A percentile compares a stretch with the other conserved stretches of the same genome.
Conservation (phyloP, 1,284 basidiomycete species). For the Amylostereum chailletii region DNA sequence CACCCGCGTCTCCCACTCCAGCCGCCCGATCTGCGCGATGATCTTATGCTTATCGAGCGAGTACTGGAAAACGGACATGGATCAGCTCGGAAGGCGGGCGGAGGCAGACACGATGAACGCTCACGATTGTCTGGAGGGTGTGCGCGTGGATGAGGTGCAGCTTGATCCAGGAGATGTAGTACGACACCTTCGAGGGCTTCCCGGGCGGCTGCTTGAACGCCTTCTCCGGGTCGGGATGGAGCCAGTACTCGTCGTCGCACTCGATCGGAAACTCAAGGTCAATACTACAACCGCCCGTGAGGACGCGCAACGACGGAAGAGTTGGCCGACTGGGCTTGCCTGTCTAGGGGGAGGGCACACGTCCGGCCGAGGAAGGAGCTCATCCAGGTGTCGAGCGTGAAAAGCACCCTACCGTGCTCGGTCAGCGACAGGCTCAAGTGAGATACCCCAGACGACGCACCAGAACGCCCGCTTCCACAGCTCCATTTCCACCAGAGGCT, state of each 20-base stretch:
- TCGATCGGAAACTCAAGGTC: slow-evolving; percentile 72
- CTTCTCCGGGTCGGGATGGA: slow-evolving; percentile 34
- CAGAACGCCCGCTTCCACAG: slow-evolving; percentile 64
- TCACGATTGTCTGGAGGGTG: slow-evolving; percentile 62
- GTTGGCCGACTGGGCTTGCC: slow-evolving; percentile 30
- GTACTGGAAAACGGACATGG: slow-evolving; percentile 39
- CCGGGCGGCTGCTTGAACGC: slow-evolving; percentile 58
- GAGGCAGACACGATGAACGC: slow-evolving; percentile 12
- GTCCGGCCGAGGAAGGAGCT: slow-evolving; percentile 69
- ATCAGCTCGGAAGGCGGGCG: background rate
- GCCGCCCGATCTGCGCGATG: slow-evolving; percentile 36
- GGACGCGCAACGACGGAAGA: slow-evolving; percentile 1
- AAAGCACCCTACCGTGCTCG: slow-evolving; percentile 40
- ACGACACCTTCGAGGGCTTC: slow-evolving; percentile 50
- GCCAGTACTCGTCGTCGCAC: slow-evolving; percentile 84
- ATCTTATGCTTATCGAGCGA: slow-evolving; percentile 57
- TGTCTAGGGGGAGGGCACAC: slow-evolving; percentile 75
- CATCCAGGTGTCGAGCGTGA: slow-evolving; percentile 49
- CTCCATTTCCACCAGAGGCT: slow-evolving; percentile 33
- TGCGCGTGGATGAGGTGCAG: slow-evolving; percentile 67
- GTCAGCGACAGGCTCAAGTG: background rate
- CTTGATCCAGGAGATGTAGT: slow-evolving; percentile 62
- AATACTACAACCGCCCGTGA: slow-evolving; percentile 35
- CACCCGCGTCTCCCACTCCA: slow-evolving; percentile 53
- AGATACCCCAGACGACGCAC: slow-evolving; percentile 25